Evolutionary conservation across 1,139 yeast species (phyloP), one percentile per base, ranked within the genome.

Genomic region (Scheffersomyces stambukii): DNA sequence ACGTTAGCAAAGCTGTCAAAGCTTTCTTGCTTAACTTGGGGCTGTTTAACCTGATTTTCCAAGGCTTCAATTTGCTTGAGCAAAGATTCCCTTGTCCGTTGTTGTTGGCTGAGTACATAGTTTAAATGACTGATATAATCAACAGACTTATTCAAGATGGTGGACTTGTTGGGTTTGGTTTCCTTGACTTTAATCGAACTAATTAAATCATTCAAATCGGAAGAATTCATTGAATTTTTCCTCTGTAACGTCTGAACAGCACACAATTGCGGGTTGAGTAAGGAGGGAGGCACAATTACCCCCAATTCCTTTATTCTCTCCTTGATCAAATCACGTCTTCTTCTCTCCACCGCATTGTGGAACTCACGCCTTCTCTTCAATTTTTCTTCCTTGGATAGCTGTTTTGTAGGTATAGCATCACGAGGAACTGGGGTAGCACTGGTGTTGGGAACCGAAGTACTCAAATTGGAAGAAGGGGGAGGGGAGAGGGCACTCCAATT

Each of bases 301-400:
- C 89, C 86, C 39, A 82, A 55, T 39, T 81, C 89, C 48, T 80
- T 79, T 36, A 82, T 81, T 43, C 81, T 73, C 46, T 79, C 83
- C 50, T 82, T 82, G 41, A 82, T 82, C 42, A 82, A 60, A 47
- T 82, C 93, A 42, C 93, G 65, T 51, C 93, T 67, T 50, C 89
- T 68, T 48, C 91, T 64, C 51, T 82, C 93, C 4, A 82, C 93
- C 1, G 88, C 91, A 48, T 82, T 82, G 48, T 82, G 93, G 43
- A 81, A 77, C 46, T 81, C 89, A 39, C 88, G 62, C 43, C 89
- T 68, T 45, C 91, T 68, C 40, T 72, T 71, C 33, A 80, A 50
- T 45, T 79, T 81, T 35, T 78, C 85, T 37, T 81, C 91, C 46
- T 78, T 77, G n/a, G 75, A 65, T 31, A 81, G 45, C 45, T 60